Conservation (phyloP, 139 green algal genomes). For the Nannochloris sp. region DNA sequence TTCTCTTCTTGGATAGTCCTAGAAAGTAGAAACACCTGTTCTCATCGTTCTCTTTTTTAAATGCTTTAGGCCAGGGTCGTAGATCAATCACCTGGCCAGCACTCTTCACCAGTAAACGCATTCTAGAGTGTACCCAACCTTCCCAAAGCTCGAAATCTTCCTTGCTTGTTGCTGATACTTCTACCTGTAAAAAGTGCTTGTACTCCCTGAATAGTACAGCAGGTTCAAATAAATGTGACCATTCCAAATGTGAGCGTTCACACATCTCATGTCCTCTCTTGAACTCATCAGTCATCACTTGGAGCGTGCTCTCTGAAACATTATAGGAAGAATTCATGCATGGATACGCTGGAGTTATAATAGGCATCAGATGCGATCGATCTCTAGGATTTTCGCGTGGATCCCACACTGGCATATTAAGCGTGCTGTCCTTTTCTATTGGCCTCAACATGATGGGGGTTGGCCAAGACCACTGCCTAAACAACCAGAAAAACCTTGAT, state of each 20-base stretch:
- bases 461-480: slow-evolving; percentile 67
- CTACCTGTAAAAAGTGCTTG: slow-evolving; percentile 74
- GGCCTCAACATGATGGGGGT: slow-evolving; percentile 66
- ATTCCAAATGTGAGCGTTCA: slow-evolving; percentile 30
- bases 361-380: slow-evolving; percentile 79
- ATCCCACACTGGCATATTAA: slow-evolving; percentile 63
- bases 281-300: slow-evolving; percentile 59
- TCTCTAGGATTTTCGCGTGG: slow-evolving; percentile 68
- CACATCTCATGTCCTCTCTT: slow-evolving; percentile 43
- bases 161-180: slow-evolving; percentile 58
- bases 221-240: slow-evolving; percentile 56
- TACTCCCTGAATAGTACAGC: slow-evolving; percentile 65
- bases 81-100: slow-evolving; percentile 52
- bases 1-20: slow-evolving; percentile 54
- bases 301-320: slow-evolving; percentile 72
- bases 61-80: slow-evolving; percentile 54
- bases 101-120: slow-evolving; percentile 63
- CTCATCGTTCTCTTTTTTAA: slow-evolving; percentile 8
- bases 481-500: slow-evolving; percentile 78
- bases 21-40: slow-evolving; percentile 55
- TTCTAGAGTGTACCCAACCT: slow-evolving; percentile 75
- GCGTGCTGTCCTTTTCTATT: slow-evolving; percentile 52
- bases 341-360: slow-evolving; percentile 96
- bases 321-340: slow-evolving; percentile 93
- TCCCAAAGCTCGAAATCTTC: slow-evolving; percentile 73